Conservation (phyloP, 2,329 filamentous ascomycete species). For the Aspergillus piperis region DNA sequence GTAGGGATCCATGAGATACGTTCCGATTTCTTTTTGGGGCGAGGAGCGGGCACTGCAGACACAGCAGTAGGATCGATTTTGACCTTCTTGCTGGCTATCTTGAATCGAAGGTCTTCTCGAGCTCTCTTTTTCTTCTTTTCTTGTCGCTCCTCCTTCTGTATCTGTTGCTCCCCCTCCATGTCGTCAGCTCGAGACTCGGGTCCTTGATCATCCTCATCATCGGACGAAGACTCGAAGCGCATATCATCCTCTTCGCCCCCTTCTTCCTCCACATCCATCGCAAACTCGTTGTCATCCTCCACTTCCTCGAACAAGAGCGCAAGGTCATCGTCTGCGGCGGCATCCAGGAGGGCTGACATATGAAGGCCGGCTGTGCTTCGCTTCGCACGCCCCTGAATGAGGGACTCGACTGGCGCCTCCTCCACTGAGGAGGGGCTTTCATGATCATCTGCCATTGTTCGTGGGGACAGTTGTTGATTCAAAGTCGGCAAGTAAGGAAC, state of each 20-base stretch:
- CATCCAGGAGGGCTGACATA: constrained; percentile 74
- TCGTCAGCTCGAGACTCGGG: constrained; percentile 63
- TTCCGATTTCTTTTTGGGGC: constrained; percentile 69
- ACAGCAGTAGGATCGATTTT: constrained; percentile 63
- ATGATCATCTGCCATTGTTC: constrained; percentile 28
- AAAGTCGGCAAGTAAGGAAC: not conserved
- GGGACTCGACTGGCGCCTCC: constrained; percentile 35
- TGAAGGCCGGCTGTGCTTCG: constrained; percentile 83
- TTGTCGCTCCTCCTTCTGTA: constrained; percentile 73
- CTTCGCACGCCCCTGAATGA: constrained; percentile 59
- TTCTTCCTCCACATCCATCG: constrained; percentile 42
- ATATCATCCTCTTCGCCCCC: constrained; percentile 69
- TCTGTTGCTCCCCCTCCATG: constrained; percentile 80
- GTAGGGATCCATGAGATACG: constrained; percentile 69
- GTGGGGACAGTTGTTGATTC: not conserved
- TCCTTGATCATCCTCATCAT: constrained; percentile 76
- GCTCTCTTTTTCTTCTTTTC: constrained; percentile 81
- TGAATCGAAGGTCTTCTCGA: constrained; percentile 66
- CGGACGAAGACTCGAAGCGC: constrained; percentile 81
- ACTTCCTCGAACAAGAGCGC: constrained; percentile 67
- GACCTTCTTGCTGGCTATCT: constrained; percentile 67
- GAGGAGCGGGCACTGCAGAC: constrained; percentile 39
- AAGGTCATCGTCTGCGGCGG: constrained; percentile 69
- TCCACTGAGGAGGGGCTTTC: constrained; percentile 28
- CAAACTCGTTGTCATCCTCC: constrained; percentile 54